Percentiles rank a stretch among this genome's conserved stretches.
Evolutionary conservation across 2,329 filamentous ascomycete species (phyloP).

Genomic region (Microdochium paspali): DNA sequence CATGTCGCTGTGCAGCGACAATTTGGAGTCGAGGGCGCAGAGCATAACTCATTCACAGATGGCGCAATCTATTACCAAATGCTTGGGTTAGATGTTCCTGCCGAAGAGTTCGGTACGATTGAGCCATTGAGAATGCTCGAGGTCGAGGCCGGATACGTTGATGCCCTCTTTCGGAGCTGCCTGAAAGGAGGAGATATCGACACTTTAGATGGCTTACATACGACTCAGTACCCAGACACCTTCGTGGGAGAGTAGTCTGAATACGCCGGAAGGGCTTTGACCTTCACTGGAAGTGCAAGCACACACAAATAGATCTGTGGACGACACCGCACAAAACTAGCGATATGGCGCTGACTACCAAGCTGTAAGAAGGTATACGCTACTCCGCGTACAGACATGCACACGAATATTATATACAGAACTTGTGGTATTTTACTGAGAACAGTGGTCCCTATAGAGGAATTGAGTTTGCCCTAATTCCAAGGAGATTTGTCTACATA

Average conservation of each 20-base stretch:
- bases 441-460: too few species aligned
- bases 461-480: too few species aligned
- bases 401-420: too few species aligned
- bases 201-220: neutral
- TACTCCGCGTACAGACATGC: too few species aligned
- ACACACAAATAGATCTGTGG: too few species aligned
- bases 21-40: neutral
- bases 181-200: neutral
- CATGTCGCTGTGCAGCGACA: neutral
- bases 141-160: neutral
- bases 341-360: too few species aligned
- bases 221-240: neutral
- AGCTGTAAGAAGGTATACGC: too few species aligned
- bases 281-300: too few species aligned
- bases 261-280: too few species aligned
- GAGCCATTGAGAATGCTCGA: neutral
- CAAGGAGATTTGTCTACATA: too few species aligned
- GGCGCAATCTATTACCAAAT: neutral
- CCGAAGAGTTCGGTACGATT: neutral
- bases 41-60: neutral
- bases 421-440: too few species aligned
- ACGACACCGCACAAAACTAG: too few species aligned
- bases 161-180: neutral
- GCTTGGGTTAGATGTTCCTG: neutral
- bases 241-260: neutral